Percentiles rank a stretch among this genome's conserved stretches.
These are phyloP conservation scores for Suhomyces kunorum DNA, from an alignment of 1,139 yeast species.

Conservation along the genomic window DNA sequence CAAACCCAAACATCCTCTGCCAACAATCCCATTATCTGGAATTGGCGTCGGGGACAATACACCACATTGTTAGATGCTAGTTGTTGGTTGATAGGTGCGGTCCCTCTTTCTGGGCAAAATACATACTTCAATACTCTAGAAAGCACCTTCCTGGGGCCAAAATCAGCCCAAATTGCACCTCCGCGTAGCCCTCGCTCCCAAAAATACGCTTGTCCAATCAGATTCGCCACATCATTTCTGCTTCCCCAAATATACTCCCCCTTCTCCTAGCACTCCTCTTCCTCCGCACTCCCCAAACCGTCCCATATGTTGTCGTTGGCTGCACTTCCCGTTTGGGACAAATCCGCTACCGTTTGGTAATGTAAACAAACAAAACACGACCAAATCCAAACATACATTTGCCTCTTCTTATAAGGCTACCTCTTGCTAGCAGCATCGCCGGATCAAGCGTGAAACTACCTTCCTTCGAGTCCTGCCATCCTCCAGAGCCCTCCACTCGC, in stretches of 20 bases:
- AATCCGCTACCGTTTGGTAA: conserved; percentile 3
- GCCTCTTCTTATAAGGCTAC: conserved; percentile 8
- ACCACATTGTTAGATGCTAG: too few relatives aligned
- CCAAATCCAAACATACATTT: conserved; percentile 11
- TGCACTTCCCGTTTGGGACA: conserved; percentile 11
- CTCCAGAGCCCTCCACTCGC: too few relatives aligned
- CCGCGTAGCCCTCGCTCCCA: background rate
- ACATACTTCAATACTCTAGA: too few relatives aligned
- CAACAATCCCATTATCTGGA: conserved; percentile 1
- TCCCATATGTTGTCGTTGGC: conserved; percentile 1
- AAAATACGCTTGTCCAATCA: too few relatives aligned
- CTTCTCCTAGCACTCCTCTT: background rate
- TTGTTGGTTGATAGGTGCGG: too few relatives aligned
- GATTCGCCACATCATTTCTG: background rate
- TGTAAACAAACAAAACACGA: conserved; percentile 14
- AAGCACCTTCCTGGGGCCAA: background rate
- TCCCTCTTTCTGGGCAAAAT: too few relatives aligned
- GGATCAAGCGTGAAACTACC: too few relatives aligned
- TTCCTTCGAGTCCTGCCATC: too few relatives aligned
- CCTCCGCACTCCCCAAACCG: conserved; percentile 1
- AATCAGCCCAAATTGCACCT: background rate
- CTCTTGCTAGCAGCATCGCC: conserved; percentile 3
- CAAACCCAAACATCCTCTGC: conserved; percentile 2
- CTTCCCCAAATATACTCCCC: background rate
- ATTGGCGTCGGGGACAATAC: background rate